A percentile compares a stretch with the other conserved stretches of the same genome.
Evolutionary conservation across 805 yeast species (phyloP).

Genomic region (Teunomyces panamensis): DNA sequence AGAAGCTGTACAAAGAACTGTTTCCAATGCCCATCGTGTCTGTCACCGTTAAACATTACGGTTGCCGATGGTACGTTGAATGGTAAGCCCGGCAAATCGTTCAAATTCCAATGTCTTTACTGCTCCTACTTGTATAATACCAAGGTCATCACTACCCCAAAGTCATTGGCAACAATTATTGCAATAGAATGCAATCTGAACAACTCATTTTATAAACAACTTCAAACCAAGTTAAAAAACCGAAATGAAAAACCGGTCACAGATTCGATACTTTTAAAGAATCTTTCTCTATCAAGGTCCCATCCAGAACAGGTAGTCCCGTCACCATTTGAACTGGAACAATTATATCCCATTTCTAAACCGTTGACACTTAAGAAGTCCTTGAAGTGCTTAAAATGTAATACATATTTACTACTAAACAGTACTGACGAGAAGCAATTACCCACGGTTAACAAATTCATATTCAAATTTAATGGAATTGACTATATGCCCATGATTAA

Average conservation of each 20-base stretch:
- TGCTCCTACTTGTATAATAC: conserved; percentile 38
- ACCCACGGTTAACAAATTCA: conserved; percentile 21
- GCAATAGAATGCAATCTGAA: conserved; percentile 8
- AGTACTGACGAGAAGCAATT: conserved; percentile 22
- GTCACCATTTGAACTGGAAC: not conserved
- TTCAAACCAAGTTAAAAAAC: not conserved
- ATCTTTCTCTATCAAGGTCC: conserved; percentile 9
- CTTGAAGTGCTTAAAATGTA: conserved; percentile 28
- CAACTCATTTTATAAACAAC: not conserved
- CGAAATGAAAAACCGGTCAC: not conserved
- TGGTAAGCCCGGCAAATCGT: conserved; percentile 27
- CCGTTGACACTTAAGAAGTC: conserved; percentile 22
- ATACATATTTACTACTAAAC: conserved; percentile 24
- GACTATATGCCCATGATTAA: conserved; percentile 32
- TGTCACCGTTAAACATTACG: conserved; percentile 22
- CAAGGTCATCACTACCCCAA: conserved; percentile 38
- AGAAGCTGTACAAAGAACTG: conserved; percentile 36
- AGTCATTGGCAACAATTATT: conserved; percentile 31
- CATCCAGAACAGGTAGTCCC: not conserved
- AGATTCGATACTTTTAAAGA: conserved; percentile 2
- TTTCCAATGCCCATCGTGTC: conserved; percentile 38
- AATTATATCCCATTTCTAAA: not conserved
- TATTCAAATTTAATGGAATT: conserved; percentile 29
- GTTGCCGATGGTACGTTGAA: conserved; percentile 12
- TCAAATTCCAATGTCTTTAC: conserved; percentile 35